Conservation (phyloP, 306 rosid genomes). For the Dryas drummondii region DNA sequence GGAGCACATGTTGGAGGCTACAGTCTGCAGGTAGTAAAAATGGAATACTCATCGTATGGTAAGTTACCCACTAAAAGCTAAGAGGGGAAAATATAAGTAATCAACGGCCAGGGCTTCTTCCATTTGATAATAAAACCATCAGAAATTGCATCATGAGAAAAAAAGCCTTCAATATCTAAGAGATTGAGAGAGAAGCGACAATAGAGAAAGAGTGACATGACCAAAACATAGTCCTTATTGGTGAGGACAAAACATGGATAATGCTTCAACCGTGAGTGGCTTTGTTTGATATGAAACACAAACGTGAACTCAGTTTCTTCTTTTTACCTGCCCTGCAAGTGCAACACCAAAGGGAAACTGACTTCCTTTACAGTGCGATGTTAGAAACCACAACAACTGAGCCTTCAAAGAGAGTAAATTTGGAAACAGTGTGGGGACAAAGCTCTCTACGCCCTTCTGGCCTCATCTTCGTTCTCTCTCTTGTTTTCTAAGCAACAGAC, state of each 20-base stretch:
- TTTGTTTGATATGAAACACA: constrained; percentile 58
- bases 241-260: constrained; percentile 62
- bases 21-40: no score
- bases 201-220: constrained; percentile 15
- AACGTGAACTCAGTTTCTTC: constrained; percentile 43
- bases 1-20: no score
- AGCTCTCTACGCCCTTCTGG: constrained; percentile 19
- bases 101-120: not conserved
- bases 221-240: constrained; percentile 34
- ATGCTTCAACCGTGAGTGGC: constrained; percentile 46
- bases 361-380: constrained; percentile 2
- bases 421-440: constrained; percentile 7
- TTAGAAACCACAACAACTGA: not conserved
- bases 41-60: no score
- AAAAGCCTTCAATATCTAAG: not conserved
- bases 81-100: no score
- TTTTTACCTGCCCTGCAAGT: constrained; percentile 28
- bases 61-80: no score
- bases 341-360: constrained; percentile 19
- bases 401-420: not conserved
- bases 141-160: not conserved
- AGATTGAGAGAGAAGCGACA: constrained; percentile 34
- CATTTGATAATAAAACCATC: not conserved
- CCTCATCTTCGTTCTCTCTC: constrained; percentile 21
- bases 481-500: constrained; percentile 44